Conservation (phyloP, 106 monocot genomes). For the Phalaenopsis equestris region DNA sequence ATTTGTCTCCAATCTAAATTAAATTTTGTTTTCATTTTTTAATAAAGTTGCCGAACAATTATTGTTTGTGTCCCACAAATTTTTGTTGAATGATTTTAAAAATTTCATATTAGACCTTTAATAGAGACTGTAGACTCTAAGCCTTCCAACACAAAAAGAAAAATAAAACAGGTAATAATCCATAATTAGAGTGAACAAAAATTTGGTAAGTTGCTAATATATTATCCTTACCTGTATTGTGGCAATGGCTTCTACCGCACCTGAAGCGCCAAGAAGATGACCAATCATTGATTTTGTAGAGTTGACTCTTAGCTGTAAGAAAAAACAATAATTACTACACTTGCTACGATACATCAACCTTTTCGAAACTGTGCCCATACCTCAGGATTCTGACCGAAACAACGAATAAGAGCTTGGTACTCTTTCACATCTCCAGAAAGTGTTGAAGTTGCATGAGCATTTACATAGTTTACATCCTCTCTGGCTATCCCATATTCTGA, state of each 20-base stretch:
- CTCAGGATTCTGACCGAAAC: conserved; percentile 75
- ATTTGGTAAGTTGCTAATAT: neutral
- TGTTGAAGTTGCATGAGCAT: conserved; percentile 99
- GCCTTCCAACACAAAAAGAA: neutral
- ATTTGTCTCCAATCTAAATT: too few relatives aligned
- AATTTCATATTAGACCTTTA: too few relatives aligned
- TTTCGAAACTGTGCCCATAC: conserved; percentile 23
- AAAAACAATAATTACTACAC: neutral
- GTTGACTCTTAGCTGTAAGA: conserved; percentile 37
- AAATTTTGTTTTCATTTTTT: too few relatives aligned
- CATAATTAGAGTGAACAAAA: neutral
- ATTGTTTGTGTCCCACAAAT: too few relatives aligned
- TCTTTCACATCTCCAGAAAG: conserved; percentile 87
- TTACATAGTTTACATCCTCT: conserved; percentile 94
- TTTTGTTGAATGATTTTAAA: too few relatives aligned
- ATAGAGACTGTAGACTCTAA: too few relatives aligned
- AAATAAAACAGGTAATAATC: neutral
- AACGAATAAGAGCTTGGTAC: conserved; percentile 70
- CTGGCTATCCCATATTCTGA: conserved; percentile 67
- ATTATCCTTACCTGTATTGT: conserved; percentile 51
- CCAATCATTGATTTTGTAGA: conserved; percentile 99
- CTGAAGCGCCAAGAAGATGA: conserved; percentile 89
- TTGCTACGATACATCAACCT: neutral
- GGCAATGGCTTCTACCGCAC: conserved; percentile 95
- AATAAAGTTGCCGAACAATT: too few relatives aligned